Conservation (phyloP, 352 stramenopile species). For the Globisporangium parvum region DNA sequence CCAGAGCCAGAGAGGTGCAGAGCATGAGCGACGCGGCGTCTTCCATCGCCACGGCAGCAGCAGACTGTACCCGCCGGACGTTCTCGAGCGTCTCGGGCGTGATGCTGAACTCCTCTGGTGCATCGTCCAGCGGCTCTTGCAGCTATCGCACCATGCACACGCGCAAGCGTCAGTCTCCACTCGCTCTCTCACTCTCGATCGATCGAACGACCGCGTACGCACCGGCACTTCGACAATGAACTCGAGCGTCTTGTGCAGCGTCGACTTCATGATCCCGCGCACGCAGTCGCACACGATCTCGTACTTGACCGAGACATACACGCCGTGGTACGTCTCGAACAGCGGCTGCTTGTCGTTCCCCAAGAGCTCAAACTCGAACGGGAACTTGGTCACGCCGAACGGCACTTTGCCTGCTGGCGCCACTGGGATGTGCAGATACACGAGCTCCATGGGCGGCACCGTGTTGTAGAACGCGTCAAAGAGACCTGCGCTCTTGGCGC, state of each 20-base stretch:
- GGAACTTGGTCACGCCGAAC: constrained; percentile 81
- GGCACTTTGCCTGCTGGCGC: constrained; percentile 61
- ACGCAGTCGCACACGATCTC: constrained; percentile 81
- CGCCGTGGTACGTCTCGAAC: constrained; percentile 90
- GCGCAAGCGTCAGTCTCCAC: background rate
- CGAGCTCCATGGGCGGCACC: constrained; percentile 66
- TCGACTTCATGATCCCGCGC: constrained; percentile 85
- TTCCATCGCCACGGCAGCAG: too few relatives aligned
- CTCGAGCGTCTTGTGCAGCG: constrained; percentile 78
- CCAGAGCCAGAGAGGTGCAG: constrained; percentile 7
- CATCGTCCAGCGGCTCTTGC: constrained; percentile 48
- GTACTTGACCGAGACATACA: constrained; percentile 90
- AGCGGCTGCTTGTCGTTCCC: constrained; percentile 60
- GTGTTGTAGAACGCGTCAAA: constrained; percentile 85
- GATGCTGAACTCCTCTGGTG: constrained; percentile 73
- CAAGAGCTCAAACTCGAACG: constrained; percentile 85
- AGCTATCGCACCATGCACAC: constrained; percentile 22
- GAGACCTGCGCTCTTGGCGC: constrained; percentile 66
- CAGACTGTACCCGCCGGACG: constrained; percentile 36
- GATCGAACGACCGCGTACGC: too few relatives aligned
- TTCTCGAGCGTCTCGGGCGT: constrained; percentile 85
- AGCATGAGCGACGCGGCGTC: too few relatives aligned
- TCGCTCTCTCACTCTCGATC: too few relatives aligned
- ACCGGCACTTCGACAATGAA: constrained; percentile 91
- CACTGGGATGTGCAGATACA: constrained; percentile 81